These are phyloP conservation scores for Hypoxylon sp. DNA, from an alignment of 2,329 filamentous ascomycete genomes.

Conservation along the genomic window DNA sequence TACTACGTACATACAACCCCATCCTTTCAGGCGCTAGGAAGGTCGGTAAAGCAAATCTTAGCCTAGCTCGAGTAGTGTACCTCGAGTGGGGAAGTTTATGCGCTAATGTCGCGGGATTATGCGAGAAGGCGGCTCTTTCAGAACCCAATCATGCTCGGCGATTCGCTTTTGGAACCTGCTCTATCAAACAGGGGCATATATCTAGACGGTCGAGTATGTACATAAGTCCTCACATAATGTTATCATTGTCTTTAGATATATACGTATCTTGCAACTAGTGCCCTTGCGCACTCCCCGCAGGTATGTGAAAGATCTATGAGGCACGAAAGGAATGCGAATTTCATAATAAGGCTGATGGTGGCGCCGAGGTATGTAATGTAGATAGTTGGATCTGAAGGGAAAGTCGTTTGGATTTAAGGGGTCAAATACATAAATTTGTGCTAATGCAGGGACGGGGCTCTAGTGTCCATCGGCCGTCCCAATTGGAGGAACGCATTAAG, in stretches of 20 bases:
- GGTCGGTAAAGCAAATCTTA: constrained; percentile 15
- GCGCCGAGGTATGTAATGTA: not conserved
- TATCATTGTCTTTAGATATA: not conserved
- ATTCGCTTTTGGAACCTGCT: constrained; percentile 20
- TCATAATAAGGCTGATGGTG: constrained; percentile 8
- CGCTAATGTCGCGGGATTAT: constrained; percentile 37
- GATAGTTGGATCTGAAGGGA: constrained; percentile 11
- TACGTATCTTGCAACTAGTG: constrained; percentile 5
- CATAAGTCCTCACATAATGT: not conserved
- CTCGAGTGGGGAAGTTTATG: constrained; percentile 36
- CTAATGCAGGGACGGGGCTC: constrained; percentile 42
- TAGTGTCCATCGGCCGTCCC: constrained; percentile 14
- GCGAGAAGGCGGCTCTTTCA: constrained; percentile 37
- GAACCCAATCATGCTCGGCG: constrained; percentile 33
- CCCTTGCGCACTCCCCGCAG: not conserved
- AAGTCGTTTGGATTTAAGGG: constrained; percentile 17
- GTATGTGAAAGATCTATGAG: constrained; percentile 10
- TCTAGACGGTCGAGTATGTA: not conserved
- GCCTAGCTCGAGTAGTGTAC: constrained; percentile 20
- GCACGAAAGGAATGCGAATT: constrained; percentile 18
- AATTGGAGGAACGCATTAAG: constrained; percentile 29
- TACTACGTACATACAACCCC: not conserved
- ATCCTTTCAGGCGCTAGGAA: not conserved
- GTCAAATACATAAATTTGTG: constrained; percentile 28
- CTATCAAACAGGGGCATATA: not conserved